These are phyloP conservation scores for Lasiodiplodia theobromae DNA, from an alignment of 2,329 filamentous ascomycete genomes.

Conservation along the genomic window DNA sequence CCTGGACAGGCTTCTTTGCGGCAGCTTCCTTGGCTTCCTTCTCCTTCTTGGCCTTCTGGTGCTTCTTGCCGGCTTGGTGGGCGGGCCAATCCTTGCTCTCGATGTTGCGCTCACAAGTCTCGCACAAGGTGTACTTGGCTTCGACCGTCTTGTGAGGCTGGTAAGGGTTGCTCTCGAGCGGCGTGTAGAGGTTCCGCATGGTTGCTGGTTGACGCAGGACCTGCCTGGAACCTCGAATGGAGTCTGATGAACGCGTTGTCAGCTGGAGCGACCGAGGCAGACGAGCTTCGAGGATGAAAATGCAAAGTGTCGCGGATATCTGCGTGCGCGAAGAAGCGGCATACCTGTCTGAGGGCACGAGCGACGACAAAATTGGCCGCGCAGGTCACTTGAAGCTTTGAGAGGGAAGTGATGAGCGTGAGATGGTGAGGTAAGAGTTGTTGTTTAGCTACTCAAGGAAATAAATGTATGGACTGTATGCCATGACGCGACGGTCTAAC, in stretches of 20 bases:
- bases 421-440: not conserved
- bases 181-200: not conserved
- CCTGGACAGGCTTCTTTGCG: constrained; percentile 4
- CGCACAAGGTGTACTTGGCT: constrained; percentile 38
- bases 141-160: constrained; percentile 35
- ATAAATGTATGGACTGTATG: constrained; percentile 5
- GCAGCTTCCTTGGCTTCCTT: constrained; percentile 26
- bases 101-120: constrained; percentile 42
- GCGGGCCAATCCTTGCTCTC: constrained; percentile 41
- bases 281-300: not conserved
- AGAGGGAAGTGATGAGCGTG: not conserved
- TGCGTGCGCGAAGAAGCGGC: not conserved
- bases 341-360: constrained; percentile 2
- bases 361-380: not conserved
- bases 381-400: not conserved
- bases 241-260: not conserved
- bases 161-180: constrained; percentile 37
- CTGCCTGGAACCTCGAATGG: not conserved
- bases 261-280: not conserved
- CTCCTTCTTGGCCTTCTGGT: constrained; percentile 38
- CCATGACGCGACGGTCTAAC: constrained; percentile 18
- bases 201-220: not conserved
- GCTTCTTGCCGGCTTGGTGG: constrained; percentile 45
- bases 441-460: constrained; percentile 17
- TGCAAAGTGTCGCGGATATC: not conserved